Percentiles rank a stretch among this genome's conserved stretches.
Evolutionary conservation across 2,329 filamentous ascomycete species (phyloP).

Genomic region (Xylaria sp.): DNA sequence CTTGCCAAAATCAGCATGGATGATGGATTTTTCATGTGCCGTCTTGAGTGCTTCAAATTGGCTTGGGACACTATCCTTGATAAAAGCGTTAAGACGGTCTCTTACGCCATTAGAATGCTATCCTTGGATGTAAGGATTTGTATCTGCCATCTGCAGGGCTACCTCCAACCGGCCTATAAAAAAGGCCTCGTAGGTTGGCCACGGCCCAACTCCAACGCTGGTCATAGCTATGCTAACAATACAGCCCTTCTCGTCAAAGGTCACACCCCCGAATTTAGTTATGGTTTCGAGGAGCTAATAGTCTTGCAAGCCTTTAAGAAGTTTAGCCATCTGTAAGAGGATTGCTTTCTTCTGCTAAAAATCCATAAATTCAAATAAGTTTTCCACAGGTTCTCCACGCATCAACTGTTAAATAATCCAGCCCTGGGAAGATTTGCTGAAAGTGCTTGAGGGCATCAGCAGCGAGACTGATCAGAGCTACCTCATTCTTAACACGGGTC

Average conservation of each 20-base stretch:
- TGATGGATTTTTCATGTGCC: slow-evolving; percentile 34
- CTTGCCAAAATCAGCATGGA: slow-evolving; percentile 42
- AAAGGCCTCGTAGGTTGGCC: slow-evolving; percentile 38
- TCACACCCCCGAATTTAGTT: slow-evolving; percentile 40
- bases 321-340: slow-evolving; percentile 39
- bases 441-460: slow-evolving; percentile 36
- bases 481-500: slow-evolving; percentile 43
- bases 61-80: slow-evolving; percentile 31
- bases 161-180: slow-evolving; percentile 37
- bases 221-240: slow-evolving; percentile 43
- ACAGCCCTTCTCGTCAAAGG: slow-evolving; percentile 39
- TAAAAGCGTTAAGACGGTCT: slow-evolving; percentile 39
- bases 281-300: slow-evolving; percentile 41
- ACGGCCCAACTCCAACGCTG: slow-evolving; percentile 41
- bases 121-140: slow-evolving; percentile 38
- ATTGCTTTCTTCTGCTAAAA: slow-evolving; percentile 36
- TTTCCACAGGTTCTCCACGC: slow-evolving; percentile 36
- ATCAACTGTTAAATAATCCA: slow-evolving; percentile 42
- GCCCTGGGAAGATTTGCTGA: slow-evolving; percentile 24
- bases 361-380: slow-evolving; percentile 34
- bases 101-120: slow-evolving; percentile 41
- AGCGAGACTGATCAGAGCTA: slow-evolving; percentile 41
- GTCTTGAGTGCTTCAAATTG: slow-evolving; percentile 34
- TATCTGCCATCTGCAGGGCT: slow-evolving; percentile 36
- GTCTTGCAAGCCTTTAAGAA: slow-evolving; percentile 42